Evolutionary conservation across 78 protist species (phyloP).

Genomic region (Dictyostelium firmibasis): DNA sequence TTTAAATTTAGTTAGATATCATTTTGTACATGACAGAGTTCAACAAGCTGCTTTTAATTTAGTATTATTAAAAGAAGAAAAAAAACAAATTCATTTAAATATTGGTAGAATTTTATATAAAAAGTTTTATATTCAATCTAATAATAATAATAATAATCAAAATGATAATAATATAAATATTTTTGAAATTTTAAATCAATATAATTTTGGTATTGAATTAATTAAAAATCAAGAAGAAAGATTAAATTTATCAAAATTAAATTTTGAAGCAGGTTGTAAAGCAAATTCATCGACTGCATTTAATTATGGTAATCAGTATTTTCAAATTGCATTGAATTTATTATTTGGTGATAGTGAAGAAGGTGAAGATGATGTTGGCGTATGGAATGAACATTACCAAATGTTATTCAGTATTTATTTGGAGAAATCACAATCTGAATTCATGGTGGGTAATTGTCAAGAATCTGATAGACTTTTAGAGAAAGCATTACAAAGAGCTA

Average conservation of each 20-base stretch:
- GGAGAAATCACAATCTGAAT: conserved; percentile 36
- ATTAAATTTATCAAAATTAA: background rate
- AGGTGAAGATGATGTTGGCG: background rate
- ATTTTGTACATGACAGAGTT: conserved; percentile 48
- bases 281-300: conserved; percentile 41
- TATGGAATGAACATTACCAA: conserved; percentile 35
- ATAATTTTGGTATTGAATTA: conserved; percentile 59
- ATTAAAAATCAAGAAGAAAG: background rate
- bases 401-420: conserved; percentile 25
- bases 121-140: background rate
- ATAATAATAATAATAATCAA: background rate
- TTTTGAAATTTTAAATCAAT: conserved; percentile 60
- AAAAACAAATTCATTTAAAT: conserved; percentile 47
- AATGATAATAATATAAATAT: background rate
- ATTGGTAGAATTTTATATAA: conserved; percentile 47
- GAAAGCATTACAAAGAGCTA: background rate
- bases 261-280: conserved; percentile 45
- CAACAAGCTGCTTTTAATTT: conserved; percentile 64
- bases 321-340: conserved; percentile 20
- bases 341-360: background rate
- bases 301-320: conserved; percentile 22
- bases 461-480: conserved; percentile 31
- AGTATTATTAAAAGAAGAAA: conserved; percentile 25
- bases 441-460: conserved; percentile 54
- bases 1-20: background rate